Conservation (phyloP, 176 grass and related monocot species). For the Cenchrus americanus region DNA sequence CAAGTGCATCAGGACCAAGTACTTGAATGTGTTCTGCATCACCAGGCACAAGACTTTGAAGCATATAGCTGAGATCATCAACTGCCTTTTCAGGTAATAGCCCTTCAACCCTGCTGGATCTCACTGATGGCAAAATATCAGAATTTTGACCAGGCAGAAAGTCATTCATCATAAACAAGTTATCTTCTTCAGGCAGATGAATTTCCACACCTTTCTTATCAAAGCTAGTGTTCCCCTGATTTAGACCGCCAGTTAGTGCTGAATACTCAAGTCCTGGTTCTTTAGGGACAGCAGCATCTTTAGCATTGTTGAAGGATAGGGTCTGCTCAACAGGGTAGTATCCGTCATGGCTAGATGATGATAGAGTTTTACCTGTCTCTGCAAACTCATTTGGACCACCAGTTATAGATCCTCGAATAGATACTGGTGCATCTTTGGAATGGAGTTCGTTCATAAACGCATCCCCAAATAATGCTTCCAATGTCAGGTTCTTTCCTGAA, state of each 20-base stretch:
- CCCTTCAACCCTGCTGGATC: slow-evolving; percentile 55
- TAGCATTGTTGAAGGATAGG: slow-evolving; percentile 32
- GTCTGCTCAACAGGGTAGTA: slow-evolving; percentile 50
- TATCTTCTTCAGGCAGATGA: slow-evolving; percentile 89
- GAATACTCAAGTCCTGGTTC: slow-evolving; percentile 42
- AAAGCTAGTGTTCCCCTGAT: slow-evolving; percentile 48
- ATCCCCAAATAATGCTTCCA: slow-evolving; percentile 86
- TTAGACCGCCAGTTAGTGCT: slow-evolving; percentile 25
- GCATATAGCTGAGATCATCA: slow-evolving; percentile 59
- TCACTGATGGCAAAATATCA: slow-evolving; percentile 46
- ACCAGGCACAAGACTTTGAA: slow-evolving; percentile 59
- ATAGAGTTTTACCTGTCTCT: slow-evolving; percentile 36
- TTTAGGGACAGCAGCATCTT: slow-evolving; percentile 35
- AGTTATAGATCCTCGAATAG: slow-evolving; percentile 58
- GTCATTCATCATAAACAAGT: slow-evolving; percentile 68
- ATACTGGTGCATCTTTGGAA: slow-evolving; percentile 88
- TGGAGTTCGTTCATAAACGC: slow-evolving; percentile 96
- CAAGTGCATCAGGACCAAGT: slow-evolving; percentile 51
- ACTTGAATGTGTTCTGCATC: slow-evolving; percentile 54
- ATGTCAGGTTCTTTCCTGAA: slow-evolving; percentile 64
- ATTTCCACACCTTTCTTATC: slow-evolving; percentile 60
- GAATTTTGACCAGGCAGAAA: slow-evolving; percentile 50
- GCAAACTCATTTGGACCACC: slow-evolving; percentile 48
- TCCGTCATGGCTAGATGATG: slow-evolving; percentile 46
- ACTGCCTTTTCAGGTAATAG: slow-evolving; percentile 47